Evolutionary conservation across 1,284 basidiomycete genomes (phyloP), one percentile per base, ranked within the genome.

Genomic region (Leucoagaricus sp.): DNA sequence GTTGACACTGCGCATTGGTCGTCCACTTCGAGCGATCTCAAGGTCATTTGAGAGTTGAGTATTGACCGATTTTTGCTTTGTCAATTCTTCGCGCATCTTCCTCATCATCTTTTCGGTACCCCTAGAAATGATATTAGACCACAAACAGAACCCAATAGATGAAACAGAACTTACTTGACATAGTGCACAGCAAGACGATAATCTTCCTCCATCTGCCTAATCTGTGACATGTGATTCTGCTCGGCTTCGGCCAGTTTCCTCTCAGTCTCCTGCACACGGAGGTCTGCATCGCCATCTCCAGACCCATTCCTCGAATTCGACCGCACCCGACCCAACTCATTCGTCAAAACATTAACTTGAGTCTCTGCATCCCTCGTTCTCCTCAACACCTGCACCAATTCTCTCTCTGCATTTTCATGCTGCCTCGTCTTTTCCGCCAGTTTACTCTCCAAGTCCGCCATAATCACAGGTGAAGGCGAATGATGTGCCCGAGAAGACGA

Each of bases 51-150:
- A 93, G 40, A 98, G 83, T 60, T 81, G 77, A 42, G 84, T 78
- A 69, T 94, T 96, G 46, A 86, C 73, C 55, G 81, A 79, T 75
- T 96, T 96, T 71, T 95, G 91, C 75, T 93, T 96, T 60, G 85
- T 90, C 57, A 96, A 76, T 69, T 97, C 95, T 64, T 94, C 92
- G 73, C 96, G 95, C 91, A 99, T 96, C 64, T 93, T 87, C 63
- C 95, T 88, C 79, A 98, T 91, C 89, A 99, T 96, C 77, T 98
- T 98, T 74, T 99, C 97, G 0, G 96, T 98, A 53, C 95, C 94
- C 82, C 94, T 96, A 68, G 17, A 41, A 41, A 49, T 49, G 21
- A 31, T 41, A 28, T 36, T 44, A 55, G 28, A 56, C 46, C 53
- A 42, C 6, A 52, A 64, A 31, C 62, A 65, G 49, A 69, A 66